These are phyloP conservation scores for Laguncularia racemosa DNA, from an alignment of 345 rosid species.

Conservation along the genomic window DNA sequence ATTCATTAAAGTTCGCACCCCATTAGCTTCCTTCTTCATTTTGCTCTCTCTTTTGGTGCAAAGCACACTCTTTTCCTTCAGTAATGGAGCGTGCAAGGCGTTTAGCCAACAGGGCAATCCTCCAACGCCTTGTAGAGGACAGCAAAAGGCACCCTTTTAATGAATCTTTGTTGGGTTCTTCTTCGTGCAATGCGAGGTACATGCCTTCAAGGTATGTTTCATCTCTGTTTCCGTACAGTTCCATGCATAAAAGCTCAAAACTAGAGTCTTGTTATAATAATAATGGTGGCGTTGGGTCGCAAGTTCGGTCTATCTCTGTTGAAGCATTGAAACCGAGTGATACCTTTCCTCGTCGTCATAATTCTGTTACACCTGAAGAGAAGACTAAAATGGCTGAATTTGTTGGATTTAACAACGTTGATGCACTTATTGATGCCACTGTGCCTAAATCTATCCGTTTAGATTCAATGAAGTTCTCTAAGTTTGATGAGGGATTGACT, in stretches of 20 bases:
- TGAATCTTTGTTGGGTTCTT: slow-evolving; percentile 21
- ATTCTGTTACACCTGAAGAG: slow-evolving; percentile 88
- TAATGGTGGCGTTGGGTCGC: slow-evolving; percentile 32
- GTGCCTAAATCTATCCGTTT: slow-evolving; percentile 91
- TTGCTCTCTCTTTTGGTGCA: slow-evolving; percentile 1
- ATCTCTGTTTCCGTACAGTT: slow-evolving; percentile 52
- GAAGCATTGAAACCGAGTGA: slow-evolving; percentile 66
- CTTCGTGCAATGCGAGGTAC: slow-evolving; percentile 12
- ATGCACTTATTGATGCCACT: slow-evolving; percentile 71
- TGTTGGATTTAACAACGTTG: slow-evolving; percentile 67
- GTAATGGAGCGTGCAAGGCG: slow-evolving; percentile 91
- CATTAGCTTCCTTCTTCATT: not conserved
- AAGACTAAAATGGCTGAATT: slow-evolving; percentile 64
- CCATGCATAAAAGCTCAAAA: not conserved
- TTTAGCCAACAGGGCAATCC: slow-evolving; percentile 75
- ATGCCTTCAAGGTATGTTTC: slow-evolving; percentile 68
- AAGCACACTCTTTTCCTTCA: slow-evolving; percentile 2
- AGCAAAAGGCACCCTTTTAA: slow-evolving; percentile 41
- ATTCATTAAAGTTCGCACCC: not conserved
- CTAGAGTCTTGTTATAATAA: slow-evolving; percentile 18
- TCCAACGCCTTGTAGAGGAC: slow-evolving; percentile 52
- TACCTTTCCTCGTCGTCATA: slow-evolving; percentile 89
- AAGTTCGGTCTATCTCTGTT: slow-evolving; percentile 50
- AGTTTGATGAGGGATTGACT: slow-evolving; percentile 81
- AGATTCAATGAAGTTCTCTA: slow-evolving; percentile 79